Evolutionary conservation across 345 rosid genomes (phyloP).

Genomic region (Passiflora organensis): DNA sequence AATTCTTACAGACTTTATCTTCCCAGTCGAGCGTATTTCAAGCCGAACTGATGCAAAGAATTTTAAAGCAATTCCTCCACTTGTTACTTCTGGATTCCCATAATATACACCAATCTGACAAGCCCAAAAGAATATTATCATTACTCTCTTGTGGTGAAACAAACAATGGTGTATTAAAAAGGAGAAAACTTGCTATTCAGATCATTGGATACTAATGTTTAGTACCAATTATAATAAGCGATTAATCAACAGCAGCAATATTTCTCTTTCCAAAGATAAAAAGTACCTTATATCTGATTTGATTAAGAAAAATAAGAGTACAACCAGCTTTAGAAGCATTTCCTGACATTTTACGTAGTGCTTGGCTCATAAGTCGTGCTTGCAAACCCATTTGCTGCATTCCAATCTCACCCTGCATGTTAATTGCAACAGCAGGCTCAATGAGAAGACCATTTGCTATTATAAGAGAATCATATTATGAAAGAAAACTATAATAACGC

Average conservation of each 20-base stretch:
- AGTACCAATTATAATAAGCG: too few relatives aligned
- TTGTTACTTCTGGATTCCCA: constrained; percentile 97
- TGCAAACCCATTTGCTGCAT: constrained; percentile 99
- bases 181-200: background rate
- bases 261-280: background rate
- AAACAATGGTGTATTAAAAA: too few relatives aligned
- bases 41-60: constrained; percentile 93
- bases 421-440: constrained; percentile 9
- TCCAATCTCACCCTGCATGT: constrained; percentile 84
- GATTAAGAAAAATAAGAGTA: constrained; percentile 86
- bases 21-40: constrained; percentile 89
- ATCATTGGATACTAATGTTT: too few relatives aligned
- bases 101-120: constrained; percentile 89
- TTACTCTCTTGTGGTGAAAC: constrained; percentile 10
- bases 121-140: constrained; percentile 18
- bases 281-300: constrained; percentile 85
- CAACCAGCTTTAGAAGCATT: constrained; percentile 99
- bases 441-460: too few relatives aligned
- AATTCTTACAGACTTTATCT: constrained; percentile 88
- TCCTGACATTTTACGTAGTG: constrained; percentile 98
- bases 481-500: constrained; percentile 8
- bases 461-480: background rate
- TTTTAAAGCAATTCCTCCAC: constrained; percentile 94
- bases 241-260: background rate
- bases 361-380: constrained; percentile 99